Conservation (phyloP, 176 grass and related monocot genomes). For the Rhynchospora breviuscula region DNA sequence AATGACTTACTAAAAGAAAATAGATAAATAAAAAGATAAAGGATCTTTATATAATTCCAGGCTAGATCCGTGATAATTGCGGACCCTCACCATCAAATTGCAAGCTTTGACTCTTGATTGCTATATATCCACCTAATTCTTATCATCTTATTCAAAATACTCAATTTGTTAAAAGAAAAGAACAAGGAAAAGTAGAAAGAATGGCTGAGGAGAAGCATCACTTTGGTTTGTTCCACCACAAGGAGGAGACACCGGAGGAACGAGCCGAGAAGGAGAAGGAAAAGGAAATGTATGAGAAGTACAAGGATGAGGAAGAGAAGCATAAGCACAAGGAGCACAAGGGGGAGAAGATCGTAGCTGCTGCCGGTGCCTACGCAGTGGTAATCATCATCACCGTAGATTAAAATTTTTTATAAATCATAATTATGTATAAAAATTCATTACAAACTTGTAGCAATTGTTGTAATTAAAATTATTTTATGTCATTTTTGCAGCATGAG, state of each 20-base stretch:
- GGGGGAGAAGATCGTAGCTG: slow-evolving; percentile 49
- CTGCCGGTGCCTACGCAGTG: slow-evolving; percentile 56
- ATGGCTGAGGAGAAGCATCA: slow-evolving; percentile 62
- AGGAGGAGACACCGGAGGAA: slow-evolving; percentile 34
- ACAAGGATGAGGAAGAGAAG: slow-evolving; percentile 67
- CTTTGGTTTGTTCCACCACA: slow-evolving; percentile 39
- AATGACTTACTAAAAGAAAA: neutral
- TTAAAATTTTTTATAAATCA: neutral
- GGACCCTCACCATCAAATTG: neutral
- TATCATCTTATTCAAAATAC: neutral
- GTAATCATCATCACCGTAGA: slow-evolving; percentile 27
- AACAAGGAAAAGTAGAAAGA: neutral
- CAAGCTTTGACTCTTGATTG: neutral
- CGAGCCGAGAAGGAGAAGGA: slow-evolving; percentile 20
- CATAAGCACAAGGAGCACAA: slow-evolving; percentile 88
- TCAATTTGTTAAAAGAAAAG: neutral
- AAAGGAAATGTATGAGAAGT: slow-evolving; percentile 38
- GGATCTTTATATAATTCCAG: neutral
- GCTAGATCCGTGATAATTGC: neutral
- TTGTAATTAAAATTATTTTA: neutral
- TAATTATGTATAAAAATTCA: no score
- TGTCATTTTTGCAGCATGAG: slow-evolving; percentile 49
- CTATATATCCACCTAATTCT: slow-evolving; percentile 10
- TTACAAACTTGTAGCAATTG: neutral
- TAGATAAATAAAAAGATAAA: neutral